Evolutionary conservation across 306 rosid genomes (phyloP).

Genomic region (Benincasa hispida): DNA sequence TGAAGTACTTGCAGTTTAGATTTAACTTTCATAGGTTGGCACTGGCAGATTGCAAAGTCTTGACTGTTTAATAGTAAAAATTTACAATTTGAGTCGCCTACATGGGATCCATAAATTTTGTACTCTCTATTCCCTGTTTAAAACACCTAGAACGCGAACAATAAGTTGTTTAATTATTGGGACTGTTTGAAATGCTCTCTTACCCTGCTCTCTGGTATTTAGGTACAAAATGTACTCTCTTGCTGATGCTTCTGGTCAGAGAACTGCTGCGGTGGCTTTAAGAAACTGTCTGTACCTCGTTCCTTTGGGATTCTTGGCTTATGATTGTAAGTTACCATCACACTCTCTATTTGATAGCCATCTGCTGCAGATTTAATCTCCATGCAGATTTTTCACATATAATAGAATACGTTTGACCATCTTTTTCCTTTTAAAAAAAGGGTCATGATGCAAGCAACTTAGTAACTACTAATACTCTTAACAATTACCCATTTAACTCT

Average conservation of each 20-base stretch:
- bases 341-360: background rate
- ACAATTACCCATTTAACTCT: background rate
- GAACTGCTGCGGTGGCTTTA: constrained; percentile 77
- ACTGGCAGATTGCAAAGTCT: background rate
- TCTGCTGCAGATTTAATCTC: background rate
- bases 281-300: constrained; percentile 75
- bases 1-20: background rate
- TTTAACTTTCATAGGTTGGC: background rate
- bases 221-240: constrained; percentile 93
- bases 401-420: background rate
- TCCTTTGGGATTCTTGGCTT: constrained; percentile 91
- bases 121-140: background rate
- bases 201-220: constrained; percentile 9
- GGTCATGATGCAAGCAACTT: background rate
- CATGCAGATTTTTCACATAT: background rate
- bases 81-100: background rate
- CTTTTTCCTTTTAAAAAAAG: background rate
- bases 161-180: background rate
- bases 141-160: background rate
- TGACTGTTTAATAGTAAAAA: background rate
- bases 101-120: background rate
- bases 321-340: constrained; percentile 67
- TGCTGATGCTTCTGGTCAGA: constrained; percentile 65
- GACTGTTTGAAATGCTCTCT: background rate
- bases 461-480: background rate